Base-by-base conservation (phyloP, 345 rosid genomes). In the Capsella bursapastoris region DNA sequence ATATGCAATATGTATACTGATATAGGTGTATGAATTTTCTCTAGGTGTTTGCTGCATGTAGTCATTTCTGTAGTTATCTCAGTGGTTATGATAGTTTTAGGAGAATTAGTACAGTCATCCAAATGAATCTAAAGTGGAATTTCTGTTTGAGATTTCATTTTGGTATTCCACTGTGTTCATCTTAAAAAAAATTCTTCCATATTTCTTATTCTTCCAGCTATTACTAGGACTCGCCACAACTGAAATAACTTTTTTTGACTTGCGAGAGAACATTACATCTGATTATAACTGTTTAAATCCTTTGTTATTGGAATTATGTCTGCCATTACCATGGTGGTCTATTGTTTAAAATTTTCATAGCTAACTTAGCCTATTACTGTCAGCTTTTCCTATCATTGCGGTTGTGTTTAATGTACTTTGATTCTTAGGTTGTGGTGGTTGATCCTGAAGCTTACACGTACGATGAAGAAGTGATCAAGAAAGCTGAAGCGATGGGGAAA, bases 361-460 rank as follows among this genome's bases (percentile, higher is more conserved):
- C 47, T 41, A 4, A 3, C 41, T 1, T 40, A 3, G 44, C 13
- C 4, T 41, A 12, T 41, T 12, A 4, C 2, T 41, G 14, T 41
- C 14, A 41, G 47, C 47, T 41, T 41, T 41, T 12, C 2, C 45
- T 11, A 41, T 41, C 45, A 41, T 41, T 12, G n/a, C 45, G 6
- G 6, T 4, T 41, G 45, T 40, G 10, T 10, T 40, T 40, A 40
- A 9, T 10, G 13, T 40, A 9, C 43, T 51, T 52, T 66, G 37
- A 27, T 28, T 59, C 32, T 16, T 78, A 96, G 99, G 92, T 96
- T 68, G 38, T 83, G 22, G 96, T 89, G 78, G 86, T 85, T 50
- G 99, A 96, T 83, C 82, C 88, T 5, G 98, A 96, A 80, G 94
- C 96, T 25, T 96, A 92, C 84, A 84, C 96, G 29, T 89, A 95